A percentile compares a stretch with the other conserved stretches of the same genome.
These are phyloP conservation scores for Ophiostoma angusticollis DNA, from an alignment of 2,329 filamentous ascomycete genomes.

Conservation along the genomic window DNA sequence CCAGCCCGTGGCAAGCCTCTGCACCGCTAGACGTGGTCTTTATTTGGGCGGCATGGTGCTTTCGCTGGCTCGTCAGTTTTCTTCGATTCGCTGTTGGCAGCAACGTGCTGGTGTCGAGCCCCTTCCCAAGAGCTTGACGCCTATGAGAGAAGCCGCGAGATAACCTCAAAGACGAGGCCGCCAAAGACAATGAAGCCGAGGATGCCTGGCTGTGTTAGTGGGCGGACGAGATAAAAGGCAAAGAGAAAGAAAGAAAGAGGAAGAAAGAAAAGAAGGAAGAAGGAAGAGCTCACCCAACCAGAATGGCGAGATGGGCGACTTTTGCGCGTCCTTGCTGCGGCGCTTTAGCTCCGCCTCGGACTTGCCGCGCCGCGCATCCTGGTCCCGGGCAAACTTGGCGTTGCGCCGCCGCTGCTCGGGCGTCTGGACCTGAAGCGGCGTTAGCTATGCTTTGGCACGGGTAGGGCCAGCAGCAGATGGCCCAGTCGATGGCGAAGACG, in stretches of 20 bases:
- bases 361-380: slow-evolving; percentile 65
- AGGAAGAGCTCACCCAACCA: slow-evolving; percentile 43
- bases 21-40: no score
- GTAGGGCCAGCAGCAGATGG: not conserved
- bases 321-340: slow-evolving; percentile 38
- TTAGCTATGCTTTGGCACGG: not conserved
- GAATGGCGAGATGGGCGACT: slow-evolving; percentile 51
- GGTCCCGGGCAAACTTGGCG: slow-evolving; percentile 61
- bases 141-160: slow-evolving; percentile 35
- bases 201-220: slow-evolving; percentile 28
- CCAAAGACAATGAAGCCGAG: slow-evolving; percentile 50
- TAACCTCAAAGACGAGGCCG: slow-evolving; percentile 43
- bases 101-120: no score
- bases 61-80: no score
- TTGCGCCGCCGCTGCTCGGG: slow-evolving; percentile 73
- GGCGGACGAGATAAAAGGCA: not conserved
- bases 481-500: not conserved
- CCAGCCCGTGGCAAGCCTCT: no score
- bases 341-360: slow-evolving; percentile 52
- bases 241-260: not conserved
- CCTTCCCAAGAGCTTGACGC: no score
- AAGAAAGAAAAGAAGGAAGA: not conserved
- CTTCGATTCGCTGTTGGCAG: no score
- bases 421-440: slow-evolving; percentile 55
- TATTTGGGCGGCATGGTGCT: no score